Evolutionary conservation across 805 yeast genomes (phyloP), one percentile per base, ranked within the genome.

Genomic region (Starmerella sirachaensis): DNA sequence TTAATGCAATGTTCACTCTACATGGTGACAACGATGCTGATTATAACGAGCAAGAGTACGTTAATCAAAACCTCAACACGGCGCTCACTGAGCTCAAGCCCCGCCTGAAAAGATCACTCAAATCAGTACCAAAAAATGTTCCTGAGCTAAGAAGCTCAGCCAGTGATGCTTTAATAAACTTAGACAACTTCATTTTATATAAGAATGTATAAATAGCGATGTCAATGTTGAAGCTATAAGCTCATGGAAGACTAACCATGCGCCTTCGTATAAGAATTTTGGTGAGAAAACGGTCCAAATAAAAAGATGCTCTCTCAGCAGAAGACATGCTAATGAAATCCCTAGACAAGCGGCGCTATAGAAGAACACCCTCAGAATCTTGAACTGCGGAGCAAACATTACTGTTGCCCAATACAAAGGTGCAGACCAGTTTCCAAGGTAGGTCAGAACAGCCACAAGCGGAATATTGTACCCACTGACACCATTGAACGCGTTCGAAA

Each of bases 221-320:
- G 19, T 26, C 3, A 25, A 20, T 4, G 30, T 21, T 11, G 51
- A 53, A 16, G 51, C 41, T 6, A 52, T 12, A 9, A 43, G 35
- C 33, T 54, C 56, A 31, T 58, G 61, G 14, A 54, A 20, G 1
- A 55, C 41, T 11, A 58, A 43, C 97, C 97, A 91, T 3, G 76
- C 75, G 2, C 74, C 72, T 47, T 78, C 76, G 55, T 78, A 91
- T 24, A 93, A 67, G 4, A 91, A 57, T 52, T 86, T 88, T 1
- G 98, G 98, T 35, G 94, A 81, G 61, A 91, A 91, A 6, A 91
- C 98, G 2, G 97, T 86, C 98, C 98, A 91, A 8, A 91, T 80
- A 55, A 91, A 91, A 40, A 91, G 64, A 57, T 91, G 98, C 53
- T 77, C 80, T 48, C 94, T 66, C 48, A 86, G 66, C 16, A 70